Evolutionary conservation across 129 eudicot genomes (phyloP), one percentile per base, ranked within the genome.

Genomic region (Artemisia tridentata): DNA sequence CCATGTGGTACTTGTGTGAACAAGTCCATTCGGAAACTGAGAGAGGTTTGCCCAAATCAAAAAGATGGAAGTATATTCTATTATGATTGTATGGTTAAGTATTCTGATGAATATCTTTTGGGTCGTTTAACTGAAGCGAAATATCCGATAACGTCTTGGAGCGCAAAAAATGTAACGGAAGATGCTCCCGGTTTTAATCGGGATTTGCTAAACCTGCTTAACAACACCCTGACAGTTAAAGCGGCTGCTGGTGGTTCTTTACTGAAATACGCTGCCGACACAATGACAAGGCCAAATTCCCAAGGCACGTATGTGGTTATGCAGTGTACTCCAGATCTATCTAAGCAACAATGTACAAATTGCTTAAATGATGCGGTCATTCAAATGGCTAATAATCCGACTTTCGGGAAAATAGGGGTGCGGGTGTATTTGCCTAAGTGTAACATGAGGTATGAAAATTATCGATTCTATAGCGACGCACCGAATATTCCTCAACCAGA

Each of bases 311-410:
- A 66, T 66, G 71, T 19, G 34, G n/a, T 66, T 66, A 31, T 20
- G 38, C 71, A 66, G 55, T 66, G 71, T 46, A 65, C 70, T 18
- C 70, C 70, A 5, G 70, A 65, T 65, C 55, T 65, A 17, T 2
- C 70, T 4, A 11, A 13, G 2, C 19, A 66, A 66, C 71, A 66
- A 0, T 47, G 71, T 47, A 66, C 17, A 10, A 5, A 21, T 66
- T 66, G 71, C 56, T 66, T 66, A n/a, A 45, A 20, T 0, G 57
- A 14, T 20, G 41, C 71, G 1, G 56, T 66, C 23, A 11, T 12
- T 66, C 71, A 12, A n/a, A 46, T 47, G 1, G 38, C 8, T 18
- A 6, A 10, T 18, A 6, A 10, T 19, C 48, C 19, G 45, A 11
- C 8, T 66, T 66, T 0, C 34, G 56, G 56, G 11, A 45, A 10